Conservation (phyloP, 345 rosid genomes). For the Acer yangbiense region DNA sequence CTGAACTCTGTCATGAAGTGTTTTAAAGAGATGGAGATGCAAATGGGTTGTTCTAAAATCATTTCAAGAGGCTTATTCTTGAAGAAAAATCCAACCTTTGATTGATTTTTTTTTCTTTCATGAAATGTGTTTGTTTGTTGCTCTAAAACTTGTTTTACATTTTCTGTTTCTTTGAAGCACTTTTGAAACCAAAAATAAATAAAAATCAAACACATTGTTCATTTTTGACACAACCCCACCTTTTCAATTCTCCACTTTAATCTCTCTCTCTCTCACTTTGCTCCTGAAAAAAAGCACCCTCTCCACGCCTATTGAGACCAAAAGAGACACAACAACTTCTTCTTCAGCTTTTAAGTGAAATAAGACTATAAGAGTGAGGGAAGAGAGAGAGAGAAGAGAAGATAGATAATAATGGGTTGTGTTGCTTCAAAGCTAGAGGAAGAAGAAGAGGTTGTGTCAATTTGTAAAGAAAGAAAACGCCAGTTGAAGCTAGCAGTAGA, state of each 20-base stretch:
- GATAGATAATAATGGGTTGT: slow-evolving; percentile 54
- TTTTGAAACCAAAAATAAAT: not conserved
- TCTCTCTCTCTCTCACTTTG: slow-evolving; percentile 36
- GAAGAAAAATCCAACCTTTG: not conserved
- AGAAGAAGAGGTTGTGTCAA: slow-evolving; percentile 71
- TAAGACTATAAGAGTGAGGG: not conserved
- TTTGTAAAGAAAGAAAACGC: slow-evolving; percentile 64
- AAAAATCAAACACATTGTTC: slow-evolving; percentile 8
- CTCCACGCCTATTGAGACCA: slow-evolving; percentile 23
- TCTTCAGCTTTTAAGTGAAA: slow-evolving; percentile 14
- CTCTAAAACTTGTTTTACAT: slow-evolving; percentile 15
- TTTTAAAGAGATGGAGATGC: slow-evolving; percentile 14
- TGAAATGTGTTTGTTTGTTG: slow-evolving; percentile 18
- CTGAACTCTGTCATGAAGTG: not conserved
- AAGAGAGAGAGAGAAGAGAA: not conserved
- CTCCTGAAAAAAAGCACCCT: slow-evolving; percentile 26
- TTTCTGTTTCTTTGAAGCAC: slow-evolving; percentile 4
- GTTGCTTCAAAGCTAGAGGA: slow-evolving; percentile 67
- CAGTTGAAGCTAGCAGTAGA: slow-evolving; percentile 61
- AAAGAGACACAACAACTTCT: not conserved
- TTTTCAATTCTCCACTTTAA: slow-evolving; percentile 30
- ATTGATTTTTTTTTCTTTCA: not conserved
- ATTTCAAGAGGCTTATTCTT: slow-evolving; percentile 13
- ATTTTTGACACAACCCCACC: slow-evolving; percentile 30
- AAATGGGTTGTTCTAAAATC: slow-evolving; percentile 19